A percentile compares a stretch with the other conserved stretches of the same genome.
Evolutionary conservation across 805 yeast genomes (phyloP).

Genomic region (Candida oleophila): DNA sequence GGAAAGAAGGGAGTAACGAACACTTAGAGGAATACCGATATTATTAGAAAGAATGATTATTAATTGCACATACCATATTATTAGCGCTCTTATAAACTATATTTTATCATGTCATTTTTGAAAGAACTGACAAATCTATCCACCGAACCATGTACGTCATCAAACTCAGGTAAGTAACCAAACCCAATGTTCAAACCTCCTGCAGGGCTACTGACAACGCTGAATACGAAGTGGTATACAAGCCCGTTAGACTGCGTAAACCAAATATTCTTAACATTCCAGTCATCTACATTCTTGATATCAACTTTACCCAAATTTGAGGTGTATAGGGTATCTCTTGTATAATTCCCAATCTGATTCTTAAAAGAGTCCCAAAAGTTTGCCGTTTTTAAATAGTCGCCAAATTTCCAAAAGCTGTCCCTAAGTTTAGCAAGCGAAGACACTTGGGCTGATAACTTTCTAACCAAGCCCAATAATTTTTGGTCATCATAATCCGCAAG

Average conservation of each 20-base stretch:
- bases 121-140: slow-evolving; percentile 1
- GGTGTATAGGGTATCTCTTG: slow-evolving; percentile 13
- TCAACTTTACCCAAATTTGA: slow-evolving; percentile 19
- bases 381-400: slow-evolving; percentile 8
- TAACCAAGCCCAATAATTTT: background rate
- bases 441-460: background rate
- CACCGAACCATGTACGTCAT: slow-evolving; percentile 4
- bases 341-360: slow-evolving; percentile 9
- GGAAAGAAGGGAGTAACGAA: no score
- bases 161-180: slow-evolving; percentile 10
- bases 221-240: slow-evolving; percentile 12
- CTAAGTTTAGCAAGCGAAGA: background rate
- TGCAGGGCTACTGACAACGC: slow-evolving; percentile 12
- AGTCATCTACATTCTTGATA: slow-evolving; percentile 7
- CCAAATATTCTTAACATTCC: slow-evolving; percentile 13
- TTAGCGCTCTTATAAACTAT: no score
- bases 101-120: background rate
- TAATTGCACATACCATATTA: no score
- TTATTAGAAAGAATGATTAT: no score
- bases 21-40: no score
- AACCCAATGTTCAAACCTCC: slow-evolving; percentile 17
- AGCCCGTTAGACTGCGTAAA: slow-evolving; percentile 19
- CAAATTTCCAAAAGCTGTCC: slow-evolving; percentile 1
- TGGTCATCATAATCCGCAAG: background rate
- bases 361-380: slow-evolving; percentile 12